Evolutionary conservation across 371 early-diverging fungal species (phyloP), one percentile per base, ranked within the genome.

Genomic region (Haplosporangium sp.): DNA sequence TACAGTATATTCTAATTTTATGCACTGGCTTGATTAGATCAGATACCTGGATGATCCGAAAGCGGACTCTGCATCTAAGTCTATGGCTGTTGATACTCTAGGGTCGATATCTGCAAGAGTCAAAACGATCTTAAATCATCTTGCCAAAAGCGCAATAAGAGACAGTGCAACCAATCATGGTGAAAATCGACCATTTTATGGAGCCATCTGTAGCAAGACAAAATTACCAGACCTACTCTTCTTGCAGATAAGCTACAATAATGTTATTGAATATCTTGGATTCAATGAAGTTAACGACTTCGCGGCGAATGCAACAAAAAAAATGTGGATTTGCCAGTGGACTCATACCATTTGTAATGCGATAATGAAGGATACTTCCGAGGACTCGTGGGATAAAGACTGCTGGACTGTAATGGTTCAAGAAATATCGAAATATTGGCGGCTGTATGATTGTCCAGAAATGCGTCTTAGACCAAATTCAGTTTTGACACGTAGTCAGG

Each of bases 31-130:
- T 53, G 15, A 2, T 34, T 69, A 87, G 92, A 85, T 90, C 44
- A 88, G 84, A 34, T 75, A 84, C 37, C 67, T 94, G 5, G 90
- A 90, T 40, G 92, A 89, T 53, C 75, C 84, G 10, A 89, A 88
- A 53, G 74, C 89, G 0, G 94, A 94, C 59, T 73, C 84, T 2
- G 83, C 85, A n/a, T 71, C 92, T 5, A 90, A 90, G 60, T 76
- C 86, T 0, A 74, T 96, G 67, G 94, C 95, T 4, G 86, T 96
- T 4, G 95, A 96, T 48, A 91, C 89, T 82, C 83, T 95, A 1
- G 96, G 95, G 0, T 85, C 76, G 5, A 88, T 94, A 44, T 88
- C 90, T 2, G 83, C 90, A 9, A 85, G 79, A 58, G 85, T 92
- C 53, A 88, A 88, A 61, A 67, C 69, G 0, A 74, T 84, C 5